Conservation (phyloP, 2,329 filamentous ascomycete genomes). For the Aschersonia sp. region DNA sequence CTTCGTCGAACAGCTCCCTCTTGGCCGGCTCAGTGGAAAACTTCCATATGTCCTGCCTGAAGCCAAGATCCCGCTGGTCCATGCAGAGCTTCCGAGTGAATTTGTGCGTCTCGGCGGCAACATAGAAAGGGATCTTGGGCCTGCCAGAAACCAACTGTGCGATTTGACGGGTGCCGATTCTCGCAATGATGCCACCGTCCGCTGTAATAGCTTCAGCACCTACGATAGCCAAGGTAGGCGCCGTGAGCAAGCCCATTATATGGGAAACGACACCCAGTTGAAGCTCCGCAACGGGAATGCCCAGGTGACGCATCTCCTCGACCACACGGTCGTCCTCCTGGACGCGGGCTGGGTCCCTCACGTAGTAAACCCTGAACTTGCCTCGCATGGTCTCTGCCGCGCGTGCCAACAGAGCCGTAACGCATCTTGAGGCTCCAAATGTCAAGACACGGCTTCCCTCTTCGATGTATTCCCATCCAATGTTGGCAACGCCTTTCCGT, state of each 20-base stretch:
- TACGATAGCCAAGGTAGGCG: constrained; percentile 34
- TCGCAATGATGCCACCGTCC: constrained; percentile 82
- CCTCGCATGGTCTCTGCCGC: constrained; percentile 45
- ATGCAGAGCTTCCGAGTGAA: constrained; percentile 80
- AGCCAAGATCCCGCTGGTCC: constrained; percentile 64
- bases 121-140: constrained; percentile 65
- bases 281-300: constrained; percentile 60
- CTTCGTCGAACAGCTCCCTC: constrained; percentile 28
- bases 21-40: constrained; percentile 43
- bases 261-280: constrained; percentile 58
- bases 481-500: constrained; percentile 66
- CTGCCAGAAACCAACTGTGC: constrained; percentile 55
- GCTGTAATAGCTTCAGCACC: constrained; percentile 80
- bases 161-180: constrained; percentile 77
- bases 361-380: constrained; percentile 76
- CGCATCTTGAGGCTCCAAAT: constrained; percentile 75
- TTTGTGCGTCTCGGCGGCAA: constrained; percentile 92
- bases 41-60: constrained; percentile 63
- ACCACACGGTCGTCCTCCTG: constrained; percentile 60
- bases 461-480: constrained; percentile 63
- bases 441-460: constrained; percentile 77
- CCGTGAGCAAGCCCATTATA: constrained; percentile 43
- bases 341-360: constrained; percentile 39
- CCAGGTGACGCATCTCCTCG: constrained; percentile 51
- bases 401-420: constrained; percentile 59